phyloP scores from a whole-genome alignment of 2,329 filamentous ascomycete genomes.

The Elsinoe ampelina region DNA sequence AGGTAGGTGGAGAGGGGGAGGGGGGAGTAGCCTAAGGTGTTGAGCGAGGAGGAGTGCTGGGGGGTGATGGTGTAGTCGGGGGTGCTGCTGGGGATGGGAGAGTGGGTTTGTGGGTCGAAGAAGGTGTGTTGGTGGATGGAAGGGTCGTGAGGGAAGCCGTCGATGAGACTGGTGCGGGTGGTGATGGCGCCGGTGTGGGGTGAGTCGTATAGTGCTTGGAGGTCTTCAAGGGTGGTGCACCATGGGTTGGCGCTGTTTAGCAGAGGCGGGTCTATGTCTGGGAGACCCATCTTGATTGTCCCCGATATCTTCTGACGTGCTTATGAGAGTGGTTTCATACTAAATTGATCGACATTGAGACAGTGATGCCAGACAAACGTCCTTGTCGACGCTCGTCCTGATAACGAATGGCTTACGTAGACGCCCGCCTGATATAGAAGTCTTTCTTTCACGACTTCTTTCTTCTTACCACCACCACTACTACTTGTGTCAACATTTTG shows the following conservation, averaged over 20 bases:
- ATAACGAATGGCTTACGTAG: too few species aligned
- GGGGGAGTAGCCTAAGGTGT: constrained; percentile 68
- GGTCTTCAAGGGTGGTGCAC: constrained; percentile 57
- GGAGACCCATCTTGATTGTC: constrained; percentile 23
- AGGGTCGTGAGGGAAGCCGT: constrained; percentile 55
- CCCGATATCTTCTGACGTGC: not conserved
- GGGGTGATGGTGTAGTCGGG: constrained; percentile 14
- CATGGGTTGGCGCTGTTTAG: constrained; percentile 69
- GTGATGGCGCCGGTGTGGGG: constrained; percentile 63
- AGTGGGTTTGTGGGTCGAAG: constrained; percentile 43
- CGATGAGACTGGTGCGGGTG: constrained; percentile 57
- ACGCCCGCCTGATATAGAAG: too few species aligned
- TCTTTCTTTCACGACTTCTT: too few species aligned
- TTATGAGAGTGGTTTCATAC: too few species aligned
- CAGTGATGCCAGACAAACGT: too few species aligned
- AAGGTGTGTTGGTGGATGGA: constrained; percentile 56
- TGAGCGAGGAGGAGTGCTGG: constrained; percentile 37
- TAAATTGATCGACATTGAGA: too few species aligned
- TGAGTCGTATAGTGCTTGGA: constrained; percentile 51
- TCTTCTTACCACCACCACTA: too few species aligned
- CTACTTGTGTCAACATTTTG: too few species aligned
- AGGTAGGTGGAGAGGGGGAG: constrained; percentile 52
- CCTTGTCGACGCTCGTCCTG: too few species aligned
- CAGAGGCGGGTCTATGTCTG: constrained; percentile 54
- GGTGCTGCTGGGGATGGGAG: constrained; percentile 7